These are phyloP conservation scores for Recurvomyces mirabilis DNA, from an alignment of 495 filamentous ascomycete species.

Conservation along the genomic window DNA sequence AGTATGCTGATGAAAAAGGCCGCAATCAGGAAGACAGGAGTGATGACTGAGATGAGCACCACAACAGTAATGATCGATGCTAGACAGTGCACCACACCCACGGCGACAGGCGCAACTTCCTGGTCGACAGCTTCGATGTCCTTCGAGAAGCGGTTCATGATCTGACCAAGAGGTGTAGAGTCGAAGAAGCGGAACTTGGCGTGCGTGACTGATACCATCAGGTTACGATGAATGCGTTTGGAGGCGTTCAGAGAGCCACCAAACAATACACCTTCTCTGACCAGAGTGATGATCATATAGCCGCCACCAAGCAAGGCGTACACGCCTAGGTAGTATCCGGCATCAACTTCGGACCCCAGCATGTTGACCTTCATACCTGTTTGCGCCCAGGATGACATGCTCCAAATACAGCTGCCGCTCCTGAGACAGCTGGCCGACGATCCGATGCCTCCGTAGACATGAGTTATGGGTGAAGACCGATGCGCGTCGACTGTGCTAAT, in stretches of 20 bases:
- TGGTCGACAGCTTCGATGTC: constrained; percentile 93
- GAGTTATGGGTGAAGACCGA: constrained; percentile 24
- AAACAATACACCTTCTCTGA: constrained; percentile 78
- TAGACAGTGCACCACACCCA: constrained; percentile 58
- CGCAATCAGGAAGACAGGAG: constrained; percentile 82
- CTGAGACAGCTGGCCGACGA: constrained; percentile 28
- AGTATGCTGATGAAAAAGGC: constrained; percentile 73
- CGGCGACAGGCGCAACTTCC: constrained; percentile 84
- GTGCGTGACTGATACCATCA: constrained; percentile 69
- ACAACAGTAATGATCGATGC: constrained; percentile 79
- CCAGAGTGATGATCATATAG: constrained; percentile 63
- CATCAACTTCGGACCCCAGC: constrained; percentile 50
- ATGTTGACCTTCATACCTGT: neutral
- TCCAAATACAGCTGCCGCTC: constrained; percentile 35
- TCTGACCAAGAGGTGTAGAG: constrained; percentile 85
- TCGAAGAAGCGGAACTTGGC: constrained; percentile 98
- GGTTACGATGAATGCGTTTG: constrained; percentile 64
- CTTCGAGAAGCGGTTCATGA: constrained; percentile 98
- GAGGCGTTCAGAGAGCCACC: constrained; percentile 85
- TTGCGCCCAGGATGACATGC: constrained; percentile 23
- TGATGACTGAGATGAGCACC: constrained; percentile 81
- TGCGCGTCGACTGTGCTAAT: constrained; percentile 25
- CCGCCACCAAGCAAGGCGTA: constrained; percentile 68
- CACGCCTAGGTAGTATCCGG: constrained; percentile 69
- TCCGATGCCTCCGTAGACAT: constrained; percentile 24